A percentile compares a stretch with the other conserved stretches of the same genome.
Evolutionary conservation across 805 yeast genomes (phyloP).

Genomic region (Huiozyma naganishii): DNA sequence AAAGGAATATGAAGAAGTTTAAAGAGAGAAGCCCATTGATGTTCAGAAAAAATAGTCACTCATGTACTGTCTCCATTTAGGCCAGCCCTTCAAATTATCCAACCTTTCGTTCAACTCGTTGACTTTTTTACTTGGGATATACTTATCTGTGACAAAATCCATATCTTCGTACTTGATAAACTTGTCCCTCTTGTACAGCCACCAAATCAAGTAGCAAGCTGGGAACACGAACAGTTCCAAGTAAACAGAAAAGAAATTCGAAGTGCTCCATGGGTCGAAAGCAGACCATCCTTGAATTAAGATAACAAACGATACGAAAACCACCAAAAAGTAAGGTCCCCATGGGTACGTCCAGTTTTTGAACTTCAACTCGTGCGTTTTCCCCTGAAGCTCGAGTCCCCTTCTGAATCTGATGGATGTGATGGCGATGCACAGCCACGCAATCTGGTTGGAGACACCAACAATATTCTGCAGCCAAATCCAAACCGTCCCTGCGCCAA

Average conservation of each 20-base stretch:
- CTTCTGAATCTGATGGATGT: constrained; percentile 40
- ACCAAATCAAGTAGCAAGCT: constrained; percentile 33
- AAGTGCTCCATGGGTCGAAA: constrained; percentile 35
- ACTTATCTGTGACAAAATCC: constrained; percentile 45
- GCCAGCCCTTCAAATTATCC: constrained; percentile 35
- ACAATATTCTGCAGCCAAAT: constrained; percentile 42
- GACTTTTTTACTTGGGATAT: constrained; percentile 41
- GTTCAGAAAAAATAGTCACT: constrained; percentile 11
- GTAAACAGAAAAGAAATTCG: constrained; percentile 35
- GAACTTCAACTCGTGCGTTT: constrained; percentile 32
- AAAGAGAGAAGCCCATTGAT: neutral
- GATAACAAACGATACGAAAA: constrained; percentile 34
- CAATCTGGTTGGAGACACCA: constrained; percentile 42
- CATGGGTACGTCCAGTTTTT: constrained; percentile 43
- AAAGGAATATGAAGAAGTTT: too few species aligned
- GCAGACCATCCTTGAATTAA: constrained; percentile 46
- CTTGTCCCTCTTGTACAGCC: constrained; percentile 32
- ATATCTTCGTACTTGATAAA: constrained; percentile 36
- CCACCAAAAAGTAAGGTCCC: constrained; percentile 38
- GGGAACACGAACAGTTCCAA: constrained; percentile 41
- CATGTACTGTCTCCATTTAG: constrained; percentile 27
- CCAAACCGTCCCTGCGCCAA: constrained; percentile 45
- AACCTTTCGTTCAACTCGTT: constrained; percentile 29
- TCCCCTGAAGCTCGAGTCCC: constrained; percentile 36
- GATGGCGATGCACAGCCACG: constrained; percentile 41